phyloP scores from a whole-genome alignment of 495 filamentous ascomycete genomes.

The Podospora appendiculata region DNA sequence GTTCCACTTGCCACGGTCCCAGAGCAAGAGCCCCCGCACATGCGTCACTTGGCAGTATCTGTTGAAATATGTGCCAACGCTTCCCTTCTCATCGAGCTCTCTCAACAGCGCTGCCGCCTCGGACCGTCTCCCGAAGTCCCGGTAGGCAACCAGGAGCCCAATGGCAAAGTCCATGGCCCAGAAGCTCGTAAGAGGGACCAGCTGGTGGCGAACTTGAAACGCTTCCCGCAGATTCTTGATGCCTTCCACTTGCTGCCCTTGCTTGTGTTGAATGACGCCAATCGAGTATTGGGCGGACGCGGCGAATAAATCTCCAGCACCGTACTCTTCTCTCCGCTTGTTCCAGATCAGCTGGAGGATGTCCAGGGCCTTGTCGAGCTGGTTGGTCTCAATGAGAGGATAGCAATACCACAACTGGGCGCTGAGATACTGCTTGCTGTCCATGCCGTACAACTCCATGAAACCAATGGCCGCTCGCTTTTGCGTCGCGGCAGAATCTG shows the following conservation, averaged over 20 bases:
- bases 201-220: background rate
- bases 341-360: background rate
- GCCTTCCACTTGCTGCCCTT: background rate
- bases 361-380: background rate
- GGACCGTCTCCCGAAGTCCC: background rate
- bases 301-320: background rate
- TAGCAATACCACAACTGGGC: background rate
- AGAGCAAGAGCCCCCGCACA: background rate
- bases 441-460: background rate
- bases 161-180: constrained; percentile 1
- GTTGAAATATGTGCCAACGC: background rate
- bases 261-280: background rate
- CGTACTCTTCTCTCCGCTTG: background rate
- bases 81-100: background rate
- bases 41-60: constrained; percentile 5
- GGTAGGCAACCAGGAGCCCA: background rate
- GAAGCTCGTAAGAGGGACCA: background rate
- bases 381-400: background rate
- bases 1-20: background rate
- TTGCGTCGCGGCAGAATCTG: background rate
- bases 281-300: background rate
- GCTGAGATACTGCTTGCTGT: constrained; percentile 1
- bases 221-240: background rate
- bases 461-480: background rate
- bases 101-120: background rate